These are phyloP conservation scores for Dalbergia cultrata DNA, from an alignment of 306 rosid species.

Conservation along the genomic window DNA sequence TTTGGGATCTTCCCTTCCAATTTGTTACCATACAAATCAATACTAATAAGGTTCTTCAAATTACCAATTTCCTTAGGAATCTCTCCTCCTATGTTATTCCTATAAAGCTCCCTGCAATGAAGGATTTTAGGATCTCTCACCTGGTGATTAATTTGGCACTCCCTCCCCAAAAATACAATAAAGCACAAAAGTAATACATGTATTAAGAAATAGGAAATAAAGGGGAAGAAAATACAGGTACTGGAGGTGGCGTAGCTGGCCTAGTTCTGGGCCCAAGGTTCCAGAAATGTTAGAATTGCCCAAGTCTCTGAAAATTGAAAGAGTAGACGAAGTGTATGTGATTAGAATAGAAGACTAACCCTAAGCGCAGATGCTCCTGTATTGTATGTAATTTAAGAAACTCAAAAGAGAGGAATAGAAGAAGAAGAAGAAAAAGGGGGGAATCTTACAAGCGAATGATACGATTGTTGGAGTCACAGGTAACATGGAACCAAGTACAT, in stretches of 20 bases:
- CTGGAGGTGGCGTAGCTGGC: conserved; percentile 78
- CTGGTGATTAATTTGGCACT: neutral
- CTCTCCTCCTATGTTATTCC: conserved; percentile 74
- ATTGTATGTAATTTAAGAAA: no score
- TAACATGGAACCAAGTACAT: conserved; percentile 98
- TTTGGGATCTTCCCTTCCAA: conserved; percentile 83
- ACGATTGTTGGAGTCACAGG: conserved; percentile 78
- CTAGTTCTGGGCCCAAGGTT: conserved; percentile 85
- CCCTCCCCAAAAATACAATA: no score
- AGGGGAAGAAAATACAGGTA: conserved; percentile 65
- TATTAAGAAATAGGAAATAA: no score
- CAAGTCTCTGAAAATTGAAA: conserved; percentile 82
- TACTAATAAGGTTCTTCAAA: conserved; percentile 75
- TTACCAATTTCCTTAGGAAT: conserved; percentile 84
- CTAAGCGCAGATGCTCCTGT: neutral
- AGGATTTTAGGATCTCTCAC: conserved; percentile 40
- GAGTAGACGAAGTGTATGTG: neutral
- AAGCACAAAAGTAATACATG: no score
- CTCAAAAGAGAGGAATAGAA: neutral
- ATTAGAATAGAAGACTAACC: conserved; percentile 4
- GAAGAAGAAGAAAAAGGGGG: neutral
- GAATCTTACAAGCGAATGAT: conserved; percentile 82
- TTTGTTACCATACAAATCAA: conserved; percentile 89
- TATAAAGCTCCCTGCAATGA: conserved; percentile 85
- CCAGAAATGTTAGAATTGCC: conserved; percentile 93